Percentiles rank a stretch among this genome's conserved stretches.
Conservation (phyloP, 2,329 filamentous ascomycete species). For the Fusarium oligoseptatum region DNA sequence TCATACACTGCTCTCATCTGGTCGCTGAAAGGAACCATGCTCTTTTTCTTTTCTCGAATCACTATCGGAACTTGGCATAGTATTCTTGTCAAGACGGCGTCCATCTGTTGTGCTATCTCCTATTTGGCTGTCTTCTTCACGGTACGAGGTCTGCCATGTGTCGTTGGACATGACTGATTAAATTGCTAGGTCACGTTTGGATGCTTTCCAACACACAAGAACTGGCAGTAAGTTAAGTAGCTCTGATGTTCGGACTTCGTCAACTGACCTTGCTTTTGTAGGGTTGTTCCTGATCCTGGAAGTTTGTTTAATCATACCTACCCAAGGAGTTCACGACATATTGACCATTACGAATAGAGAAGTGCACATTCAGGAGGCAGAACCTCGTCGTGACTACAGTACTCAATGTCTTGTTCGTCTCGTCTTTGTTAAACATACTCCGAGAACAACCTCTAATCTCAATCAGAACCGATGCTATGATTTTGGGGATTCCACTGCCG, state of each 20-base stretch:
- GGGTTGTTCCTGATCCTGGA: constrained; percentile 37
- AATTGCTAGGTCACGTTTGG: constrained; percentile 36
- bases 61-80: constrained; percentile 46
- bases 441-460: neutral
- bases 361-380: constrained; percentile 33
- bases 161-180: neutral
- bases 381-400: constrained; percentile 39
- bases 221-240: constrained; percentile 38
- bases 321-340: neutral
- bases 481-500: constrained; percentile 37
- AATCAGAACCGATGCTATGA: constrained; percentile 30
- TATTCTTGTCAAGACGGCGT: constrained; percentile 36
- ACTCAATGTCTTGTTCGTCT: constrained; percentile 40
- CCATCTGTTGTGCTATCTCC: neutral
- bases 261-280: constrained; percentile 11
- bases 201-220: constrained; percentile 37
- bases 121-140: constrained; percentile 41
- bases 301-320: neutral
- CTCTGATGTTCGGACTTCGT: rapidly evolving
- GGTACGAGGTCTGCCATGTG: neutral
- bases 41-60: constrained; percentile 49
- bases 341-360: constrained; percentile 3
- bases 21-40: constrained; percentile 49
- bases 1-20: constrained; percentile 54
- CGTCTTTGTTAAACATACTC: rapidly evolving